Conservation (phyloP, 768 basidiomycete genomes). For the Xerocomus potaroensis region DNA sequence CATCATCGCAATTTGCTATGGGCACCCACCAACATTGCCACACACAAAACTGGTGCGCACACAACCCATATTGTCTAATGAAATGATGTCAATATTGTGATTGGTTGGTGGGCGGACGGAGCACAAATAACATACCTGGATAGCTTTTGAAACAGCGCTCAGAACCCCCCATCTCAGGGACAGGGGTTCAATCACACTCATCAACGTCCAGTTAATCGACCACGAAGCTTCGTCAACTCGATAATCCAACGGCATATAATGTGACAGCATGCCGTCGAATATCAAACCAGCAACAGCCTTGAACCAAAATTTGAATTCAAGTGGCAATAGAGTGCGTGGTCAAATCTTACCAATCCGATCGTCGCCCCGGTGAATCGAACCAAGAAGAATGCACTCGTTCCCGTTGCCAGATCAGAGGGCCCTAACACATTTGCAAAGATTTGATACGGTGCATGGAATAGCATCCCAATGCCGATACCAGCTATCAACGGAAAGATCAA, state of each 20-base stretch:
- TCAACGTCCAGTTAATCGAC: conserved; percentile 52
- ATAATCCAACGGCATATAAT: conserved; percentile 47
- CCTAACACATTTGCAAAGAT: conserved; percentile 66
- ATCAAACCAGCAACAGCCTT: conserved; percentile 76
- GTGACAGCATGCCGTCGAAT: conserved; percentile 53
- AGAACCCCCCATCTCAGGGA: conserved; percentile 45
- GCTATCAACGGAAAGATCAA: conserved; percentile 62
- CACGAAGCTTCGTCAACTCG: conserved; percentile 38
- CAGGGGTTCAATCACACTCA: conserved; percentile 44
- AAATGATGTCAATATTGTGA: conserved; percentile 10
- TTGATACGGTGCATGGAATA: conserved; percentile 84
- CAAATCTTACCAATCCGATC: conserved; percentile 63
- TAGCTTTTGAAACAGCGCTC: conserved; percentile 53
- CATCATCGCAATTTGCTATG: conserved; percentile 3
- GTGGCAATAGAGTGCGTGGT: neutral
- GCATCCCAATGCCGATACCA: conserved; percentile 76
- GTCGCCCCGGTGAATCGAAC: conserved; percentile 86
- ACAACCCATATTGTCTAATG: conserved; percentile 67
- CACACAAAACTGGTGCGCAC: conserved; percentile 63
- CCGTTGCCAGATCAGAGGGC: conserved; percentile 64
- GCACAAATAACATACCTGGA: conserved; percentile 61
- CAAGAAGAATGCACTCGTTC: conserved; percentile 84
- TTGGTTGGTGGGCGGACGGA: conserved; percentile 1
- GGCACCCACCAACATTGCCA: conserved; percentile 55
- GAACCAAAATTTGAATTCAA: conserved; percentile 14